Evolutionary conservation across 352 stramenopile genomes (phyloP), one percentile per base, ranked within the genome.

Genomic region (Phytophthora melonis): DNA sequence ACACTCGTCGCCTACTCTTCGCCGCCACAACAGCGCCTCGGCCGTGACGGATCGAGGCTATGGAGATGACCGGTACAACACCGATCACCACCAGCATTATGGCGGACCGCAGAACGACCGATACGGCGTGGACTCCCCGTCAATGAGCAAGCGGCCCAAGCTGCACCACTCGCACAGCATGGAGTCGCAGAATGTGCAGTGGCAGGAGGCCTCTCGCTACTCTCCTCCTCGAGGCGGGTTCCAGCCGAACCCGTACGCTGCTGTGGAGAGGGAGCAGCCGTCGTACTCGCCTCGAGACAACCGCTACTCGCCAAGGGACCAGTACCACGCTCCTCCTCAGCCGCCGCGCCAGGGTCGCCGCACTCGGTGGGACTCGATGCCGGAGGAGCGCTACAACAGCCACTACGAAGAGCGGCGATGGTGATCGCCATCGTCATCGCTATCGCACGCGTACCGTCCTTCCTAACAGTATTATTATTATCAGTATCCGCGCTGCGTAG

Each of bases 121-220:
- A 32, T 83, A 74, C n/a, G 67, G 66, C 19, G 27, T 65, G 49
- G 63, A 69, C 6, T 82, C 68, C 10, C 68, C 75, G 34, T 77
- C 68, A 32, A 78, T 56, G 23, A 78, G 54, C 45, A 93, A 93
- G 75, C 79, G 87, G 8, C 70, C 82, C 5, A 89, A 89, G 68
- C 74, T 94, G 30, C 66, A 88, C 45, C 87, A 94, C 43, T 80
- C 85, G 52, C 84, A 92, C 63, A 92, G 83, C 55, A 71, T 88
- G 68, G 85, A 86, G 36, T 73, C 73, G 0, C 78, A 85, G 32
- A 82, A 89, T 55, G 72, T 79, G 21, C 71, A 84, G 47, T 81
- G 75, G 74, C 75, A 65, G 9, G 77, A 78, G 59, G 69, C 43
- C 50, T 71, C 66, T 75, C 72, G 32, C 45, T 80, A 68, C 75